These are phyloP conservation scores for Candida dajiaensis DNA, from an alignment of 805 yeast genomes.

Conservation along the genomic window DNA sequence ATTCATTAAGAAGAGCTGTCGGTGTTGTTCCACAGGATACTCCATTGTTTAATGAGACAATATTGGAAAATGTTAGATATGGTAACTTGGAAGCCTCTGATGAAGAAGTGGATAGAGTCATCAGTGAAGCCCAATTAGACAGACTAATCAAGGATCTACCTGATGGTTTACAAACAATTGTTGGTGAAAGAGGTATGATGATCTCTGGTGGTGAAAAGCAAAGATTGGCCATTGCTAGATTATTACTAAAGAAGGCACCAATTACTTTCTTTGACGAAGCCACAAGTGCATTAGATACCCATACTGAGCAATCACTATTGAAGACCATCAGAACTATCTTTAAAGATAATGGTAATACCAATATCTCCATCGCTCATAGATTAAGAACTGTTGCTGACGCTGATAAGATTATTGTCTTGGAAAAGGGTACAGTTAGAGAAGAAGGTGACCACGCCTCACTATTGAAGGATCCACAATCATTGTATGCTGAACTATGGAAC, in stretches of 20 bases:
- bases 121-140: slow-evolving; percentile 65
- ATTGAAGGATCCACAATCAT: slow-evolving; percentile 45
- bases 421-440: slow-evolving; percentile 74
- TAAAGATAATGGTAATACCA: slow-evolving; percentile 54
- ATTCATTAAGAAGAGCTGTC: slow-evolving; percentile 62
- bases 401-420: slow-evolving; percentile 85
- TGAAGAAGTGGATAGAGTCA: slow-evolving; percentile 60
- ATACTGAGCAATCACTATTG: slow-evolving; percentile 83
- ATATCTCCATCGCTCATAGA: slow-evolving; percentile 90
- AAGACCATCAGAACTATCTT: slow-evolving; percentile 68
- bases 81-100: slow-evolving; percentile 73
- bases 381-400: slow-evolving; percentile 90
- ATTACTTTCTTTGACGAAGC: slow-evolving; percentile 97
- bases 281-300: slow-evolving; percentile 93
- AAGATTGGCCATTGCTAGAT: slow-evolving; percentile 86
- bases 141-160: slow-evolving; percentile 65
- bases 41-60: slow-evolving; percentile 88
- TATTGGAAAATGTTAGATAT: slow-evolving; percentile 80
- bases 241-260: slow-evolving; percentile 79
- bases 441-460: slow-evolving; percentile 78
- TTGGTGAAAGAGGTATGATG: slow-evolving; percentile 98
- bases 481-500: slow-evolving; percentile 82
- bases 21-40: slow-evolving; percentile 99
- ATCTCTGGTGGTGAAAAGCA: slow-evolving; percentile 99
- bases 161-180: slow-evolving; percentile 77